Conservation (phyloP, 306 rosid genomes). For the Castanea mollissima region DNA sequence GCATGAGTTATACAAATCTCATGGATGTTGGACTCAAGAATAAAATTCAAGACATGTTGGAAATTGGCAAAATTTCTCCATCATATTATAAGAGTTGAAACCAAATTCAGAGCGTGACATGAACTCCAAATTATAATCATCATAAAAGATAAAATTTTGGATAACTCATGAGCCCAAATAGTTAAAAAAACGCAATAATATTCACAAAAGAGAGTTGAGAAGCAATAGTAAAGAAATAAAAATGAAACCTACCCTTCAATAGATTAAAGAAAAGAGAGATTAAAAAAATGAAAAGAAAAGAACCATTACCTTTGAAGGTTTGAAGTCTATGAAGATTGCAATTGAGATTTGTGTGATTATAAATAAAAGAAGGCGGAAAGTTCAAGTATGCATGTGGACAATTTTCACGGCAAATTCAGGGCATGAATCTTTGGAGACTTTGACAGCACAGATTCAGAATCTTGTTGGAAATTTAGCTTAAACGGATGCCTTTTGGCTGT, state of each 20-base stretch:
- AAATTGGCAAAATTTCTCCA: no score
- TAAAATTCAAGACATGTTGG: no score
- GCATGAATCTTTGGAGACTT: background rate
- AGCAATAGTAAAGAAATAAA: no score
- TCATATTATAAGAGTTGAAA: no score
- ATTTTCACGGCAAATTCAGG: background rate
- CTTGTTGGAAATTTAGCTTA: background rate
- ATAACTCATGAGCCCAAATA: no score
- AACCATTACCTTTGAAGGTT: background rate
- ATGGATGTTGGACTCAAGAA: no score
- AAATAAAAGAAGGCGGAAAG: background rate
- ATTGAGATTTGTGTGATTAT: background rate
- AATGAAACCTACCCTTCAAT: background rate
- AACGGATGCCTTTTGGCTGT: background rate
- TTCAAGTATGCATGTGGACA: background rate
- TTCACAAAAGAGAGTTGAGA: no score
- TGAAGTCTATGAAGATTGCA: background rate
- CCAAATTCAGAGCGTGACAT: no score
- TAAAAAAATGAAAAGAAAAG: background rate
- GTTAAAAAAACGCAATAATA: no score
- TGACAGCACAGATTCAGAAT: background rate
- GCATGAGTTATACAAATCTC: no score
- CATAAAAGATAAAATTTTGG: no score
- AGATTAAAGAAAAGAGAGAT: background rate
- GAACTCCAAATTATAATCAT: no score